Percentiles rank a stretch among this genome's conserved stretches.
Conservation (phyloP, 345 rosid species). For the Camelina sativa region DNA sequence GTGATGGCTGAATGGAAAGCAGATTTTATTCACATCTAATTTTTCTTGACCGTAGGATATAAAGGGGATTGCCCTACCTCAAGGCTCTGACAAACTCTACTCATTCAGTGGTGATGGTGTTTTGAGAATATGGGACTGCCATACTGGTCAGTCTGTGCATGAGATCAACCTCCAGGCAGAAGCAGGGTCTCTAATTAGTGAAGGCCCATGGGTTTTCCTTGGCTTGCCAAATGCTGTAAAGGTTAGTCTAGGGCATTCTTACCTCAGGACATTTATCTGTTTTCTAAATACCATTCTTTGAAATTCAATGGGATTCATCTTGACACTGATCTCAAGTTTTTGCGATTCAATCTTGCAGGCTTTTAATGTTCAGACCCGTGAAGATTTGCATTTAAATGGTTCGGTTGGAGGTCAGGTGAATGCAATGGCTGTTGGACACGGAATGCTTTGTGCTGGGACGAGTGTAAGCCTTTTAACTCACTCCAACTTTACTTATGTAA, state of each 20-base stretch:
- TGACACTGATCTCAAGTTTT: neutral
- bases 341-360: constrained; percentile 48
- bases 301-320: neutral
- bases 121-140: constrained; percentile 57
- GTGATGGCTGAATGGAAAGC: neutral
- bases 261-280: neutral
- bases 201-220: constrained; percentile 66
- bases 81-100: constrained; percentile 60
- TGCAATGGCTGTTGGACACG: constrained; percentile 47
- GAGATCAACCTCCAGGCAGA: constrained; percentile 49
- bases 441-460: constrained; percentile 64
- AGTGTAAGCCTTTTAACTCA: constrained; percentile 48
- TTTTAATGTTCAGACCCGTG: constrained; percentile 50
- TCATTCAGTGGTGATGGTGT: constrained; percentile 61
- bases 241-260: constrained; percentile 40
- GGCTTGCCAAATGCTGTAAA: constrained; percentile 63
- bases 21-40: neutral
- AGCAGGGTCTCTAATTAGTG: constrained; percentile 57
- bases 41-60: constrained; percentile 38
- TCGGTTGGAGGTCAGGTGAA: constrained; percentile 52
- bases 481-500: neutral
- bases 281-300: neutral
- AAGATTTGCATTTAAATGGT: constrained; percentile 47
- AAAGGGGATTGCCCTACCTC: constrained; percentile 58
- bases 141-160: constrained; percentile 51